Evolutionary conservation across 1,284 basidiomycete genomes (phyloP), one percentile per base, ranked within the genome.

Genomic region (Porphyrellus sp.): DNA sequence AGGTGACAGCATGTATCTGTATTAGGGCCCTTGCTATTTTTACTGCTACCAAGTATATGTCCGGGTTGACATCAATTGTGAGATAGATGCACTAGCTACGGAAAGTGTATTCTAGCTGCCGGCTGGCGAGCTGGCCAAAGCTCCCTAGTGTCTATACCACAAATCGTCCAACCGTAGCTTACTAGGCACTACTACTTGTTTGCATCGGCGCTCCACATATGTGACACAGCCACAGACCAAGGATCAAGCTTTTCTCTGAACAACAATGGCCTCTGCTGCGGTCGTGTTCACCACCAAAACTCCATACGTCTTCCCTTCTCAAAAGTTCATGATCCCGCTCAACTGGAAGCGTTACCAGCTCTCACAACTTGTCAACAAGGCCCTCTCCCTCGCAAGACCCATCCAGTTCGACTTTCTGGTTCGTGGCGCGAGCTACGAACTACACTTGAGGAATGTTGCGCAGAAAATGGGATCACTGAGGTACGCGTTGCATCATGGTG

Each of bases 311-410:
- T 83, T 99, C 23, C 96, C 95, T 0, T 77, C 85, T 1, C 90
- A 93, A 67, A 95, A 93, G 64, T 98, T 95, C 70, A 89, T 98
- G 83, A 89, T 99, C 23, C 96, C 96, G 0, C 77, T 85, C 2
- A 77, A 83, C 69, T 99, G 95, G 95, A 83, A 82, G 52, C 86
- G 95, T 16, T 97, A 91, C 68, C 96, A 98, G 67, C 87, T 99
- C n/a, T 98, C 95, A 0, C 94, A 98, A 59, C 85, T 98, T 43
- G 87, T 99, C 60, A 99, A 99, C 77, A 96, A 97, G 67, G 91
- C 96, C 1, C 78, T 99, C 16, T 79, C 81, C 1, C 80, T 93
- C 12, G 64, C 79, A 0, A 79, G 81, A 46, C 84, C 91, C 0
- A 77, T 98, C 1, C 96, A 95, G 0, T 98, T 98, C 64, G 96